These are phyloP conservation scores for Senna tora DNA, from an alignment of 306 rosid genomes.

Conservation along the genomic window DNA sequence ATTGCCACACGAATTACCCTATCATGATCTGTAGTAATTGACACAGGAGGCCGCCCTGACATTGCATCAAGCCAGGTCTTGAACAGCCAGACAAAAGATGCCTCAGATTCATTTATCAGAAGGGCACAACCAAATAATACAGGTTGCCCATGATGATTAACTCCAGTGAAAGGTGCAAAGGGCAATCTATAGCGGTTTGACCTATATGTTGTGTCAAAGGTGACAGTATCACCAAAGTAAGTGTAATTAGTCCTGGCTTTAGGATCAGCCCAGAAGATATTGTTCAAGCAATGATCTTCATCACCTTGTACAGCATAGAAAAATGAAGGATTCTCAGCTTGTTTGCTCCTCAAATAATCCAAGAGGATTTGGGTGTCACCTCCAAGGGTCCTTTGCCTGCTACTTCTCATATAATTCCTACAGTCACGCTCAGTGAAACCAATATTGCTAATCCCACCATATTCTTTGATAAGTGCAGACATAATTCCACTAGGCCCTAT, in stretches of 20 bases:
- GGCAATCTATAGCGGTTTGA: conserved; percentile 47
- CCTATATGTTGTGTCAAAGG: conserved; percentile 47
- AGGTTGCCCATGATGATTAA: conserved; percentile 52
- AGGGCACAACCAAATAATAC: conserved; percentile 44
- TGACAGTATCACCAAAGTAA: conserved; percentile 47
- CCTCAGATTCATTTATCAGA: conserved; percentile 46
- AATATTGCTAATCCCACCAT: conserved; percentile 43
- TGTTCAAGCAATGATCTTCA: conserved; percentile 44
- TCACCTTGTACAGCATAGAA: conserved; percentile 47
- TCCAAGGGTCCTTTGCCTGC: conserved; percentile 45
- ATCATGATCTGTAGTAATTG: conserved; percentile 46
- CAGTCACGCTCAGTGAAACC: conserved; percentile 49
- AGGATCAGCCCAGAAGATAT: conserved; percentile 44
- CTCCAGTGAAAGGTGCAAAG: conserved; percentile 47
- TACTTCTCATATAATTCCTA: conserved; percentile 48
- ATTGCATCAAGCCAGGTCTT: conserved; percentile 45
- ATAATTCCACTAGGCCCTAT: conserved; percentile 48
- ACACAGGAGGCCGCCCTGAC: conserved; percentile 37
- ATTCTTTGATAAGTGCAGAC: conserved; percentile 48
- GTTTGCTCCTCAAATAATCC: conserved; percentile 44
- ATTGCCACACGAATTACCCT: conserved; percentile 39
- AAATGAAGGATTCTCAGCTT: conserved; percentile 37
- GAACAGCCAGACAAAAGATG: conserved; percentile 44
- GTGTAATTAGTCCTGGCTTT: conserved; percentile 43
- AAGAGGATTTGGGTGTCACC: conserved; percentile 43